These are phyloP conservation scores for Kluyveromyces nonfermentans DNA, from an alignment of 805 yeast genomes.

Conservation along the genomic window DNA sequence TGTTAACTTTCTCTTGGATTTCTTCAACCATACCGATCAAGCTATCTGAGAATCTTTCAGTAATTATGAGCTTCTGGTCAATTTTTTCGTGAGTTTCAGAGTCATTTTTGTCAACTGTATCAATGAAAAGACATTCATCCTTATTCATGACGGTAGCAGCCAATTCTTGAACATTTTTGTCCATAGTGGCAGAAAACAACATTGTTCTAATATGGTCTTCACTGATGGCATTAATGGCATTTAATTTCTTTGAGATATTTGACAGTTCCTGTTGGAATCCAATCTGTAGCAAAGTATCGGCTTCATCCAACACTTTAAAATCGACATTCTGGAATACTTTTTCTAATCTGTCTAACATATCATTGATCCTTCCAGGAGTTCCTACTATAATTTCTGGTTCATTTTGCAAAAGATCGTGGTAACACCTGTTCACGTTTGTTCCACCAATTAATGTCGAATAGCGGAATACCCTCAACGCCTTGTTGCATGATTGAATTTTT, in stretches of 20 bases:
- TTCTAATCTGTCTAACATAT: conserved; percentile 41
- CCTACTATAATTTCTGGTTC: conserved; percentile 61
- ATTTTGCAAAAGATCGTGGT: conserved; percentile 24
- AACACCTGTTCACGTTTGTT: conserved; percentile 34
- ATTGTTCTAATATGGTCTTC: conserved; percentile 47
- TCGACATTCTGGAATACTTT: conserved; percentile 44
- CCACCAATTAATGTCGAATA: conserved; percentile 65
- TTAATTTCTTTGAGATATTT: conserved; percentile 44
- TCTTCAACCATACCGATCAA: conserved; percentile 48
- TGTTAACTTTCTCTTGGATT: conserved; percentile 32
- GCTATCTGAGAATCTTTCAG: conserved; percentile 47
- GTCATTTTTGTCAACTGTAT: conserved; percentile 65
- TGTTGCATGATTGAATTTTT: conserved; percentile 32
- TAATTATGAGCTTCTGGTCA: conserved; percentile 51
- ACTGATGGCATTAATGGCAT: conserved; percentile 24
- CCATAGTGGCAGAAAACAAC: conserved; percentile 84
- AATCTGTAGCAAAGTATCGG: conserved; percentile 75
- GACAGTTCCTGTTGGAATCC: conserved; percentile 66
- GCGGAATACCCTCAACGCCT: conserved; percentile 24
- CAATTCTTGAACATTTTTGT: conserved; percentile 52
- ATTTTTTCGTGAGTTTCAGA: conserved; percentile 75
- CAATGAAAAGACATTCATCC: conserved; percentile 48
- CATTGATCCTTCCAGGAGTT: conserved; percentile 82
- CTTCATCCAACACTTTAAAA: conserved; percentile 78
- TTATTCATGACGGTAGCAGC: conserved; percentile 50